Evolutionary conservation across 345 rosid genomes (phyloP), one percentile per base, ranked within the genome.

Genomic region (Cardamine chenopodiifolia): DNA sequence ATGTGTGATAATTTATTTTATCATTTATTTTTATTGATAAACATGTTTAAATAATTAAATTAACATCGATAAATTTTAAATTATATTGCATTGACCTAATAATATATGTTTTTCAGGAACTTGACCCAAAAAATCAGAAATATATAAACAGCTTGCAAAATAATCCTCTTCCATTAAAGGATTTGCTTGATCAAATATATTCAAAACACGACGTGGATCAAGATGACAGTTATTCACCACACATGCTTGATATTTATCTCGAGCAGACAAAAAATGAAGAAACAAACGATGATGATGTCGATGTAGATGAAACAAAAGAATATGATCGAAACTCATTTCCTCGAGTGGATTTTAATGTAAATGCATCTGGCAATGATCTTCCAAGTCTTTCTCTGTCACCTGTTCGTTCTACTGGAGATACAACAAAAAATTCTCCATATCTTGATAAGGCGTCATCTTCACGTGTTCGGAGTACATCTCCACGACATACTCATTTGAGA

Each of bases 141-240:
- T 37, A 12, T 4, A 37, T 37, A 37, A 37, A 5, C 5, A 17
- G 29, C 28, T 47, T 64, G 39, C 42, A 64, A 47, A 65, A 12
- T 25, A 28, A 65, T 19, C 42, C 12, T 47, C 42, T 65, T 48
- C 69, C 57, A 9, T 47, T 28, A 1, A 65, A 47, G 19, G 54
- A 65, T 25, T 25, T 65, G 31, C 44, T 47, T 5, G 69, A 19
- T 11, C 7, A 47, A 18, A 65, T 29, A 28, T 29, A 29, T 18
- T 17, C 42, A 19, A 25, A 65, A 29, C 69, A 65, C 32, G 56
- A 65, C 19, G 2, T 65, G 12, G 69, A 65, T 9, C 69, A 65
- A 12, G 56, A 47, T 47, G 40, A 17, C 3, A 25, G 14, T 29
- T 64, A 26, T 47, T 45, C 55, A 3, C 69, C 56, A 18, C 18